Conservation (phyloP, 306 rosid genomes). For the Cicer judaicum region DNA sequence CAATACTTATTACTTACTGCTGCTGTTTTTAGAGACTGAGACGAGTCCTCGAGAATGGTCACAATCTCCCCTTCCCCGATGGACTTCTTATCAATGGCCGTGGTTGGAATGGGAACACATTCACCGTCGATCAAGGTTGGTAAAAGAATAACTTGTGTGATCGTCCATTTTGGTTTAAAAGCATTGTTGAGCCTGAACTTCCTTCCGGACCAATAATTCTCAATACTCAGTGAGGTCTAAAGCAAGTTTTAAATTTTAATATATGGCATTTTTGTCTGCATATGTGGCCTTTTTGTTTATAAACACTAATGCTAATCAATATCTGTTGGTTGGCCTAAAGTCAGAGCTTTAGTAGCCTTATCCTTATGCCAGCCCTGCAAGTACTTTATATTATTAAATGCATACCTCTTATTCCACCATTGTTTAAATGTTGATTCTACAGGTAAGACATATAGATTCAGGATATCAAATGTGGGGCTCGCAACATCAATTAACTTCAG, state of each 20-base stretch:
- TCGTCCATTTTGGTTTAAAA: conserved; percentile 23
- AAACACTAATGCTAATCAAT: too few species aligned
- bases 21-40: conserved; percentile 62
- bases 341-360: too few species aligned
- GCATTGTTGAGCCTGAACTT: conserved; percentile 16
- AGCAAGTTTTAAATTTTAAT: too few species aligned
- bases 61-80: conserved; percentile 81
- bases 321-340: too few species aligned
- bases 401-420: conserved; percentile 28
- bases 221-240: too few species aligned
- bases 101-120: conserved; percentile 90
- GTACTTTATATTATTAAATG: background rate
- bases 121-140: conserved; percentile 88
- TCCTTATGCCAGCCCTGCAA: too few species aligned
- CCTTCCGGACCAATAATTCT: background rate
- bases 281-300: too few species aligned
- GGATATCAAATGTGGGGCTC: conserved; percentile 96
- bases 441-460: conserved; percentile 90
- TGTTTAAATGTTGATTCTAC: conserved; percentile 42
- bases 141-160: conserved; percentile 13
- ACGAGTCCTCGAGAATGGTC: conserved; percentile 73
- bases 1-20: background rate
- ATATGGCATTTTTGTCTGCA: too few species aligned
- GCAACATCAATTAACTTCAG: conserved; percentile 90
- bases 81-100: conserved; percentile 94